Conservation (phyloP, 768 basidiomycete genomes). For the Leucogyrophana mollusca region DNA sequence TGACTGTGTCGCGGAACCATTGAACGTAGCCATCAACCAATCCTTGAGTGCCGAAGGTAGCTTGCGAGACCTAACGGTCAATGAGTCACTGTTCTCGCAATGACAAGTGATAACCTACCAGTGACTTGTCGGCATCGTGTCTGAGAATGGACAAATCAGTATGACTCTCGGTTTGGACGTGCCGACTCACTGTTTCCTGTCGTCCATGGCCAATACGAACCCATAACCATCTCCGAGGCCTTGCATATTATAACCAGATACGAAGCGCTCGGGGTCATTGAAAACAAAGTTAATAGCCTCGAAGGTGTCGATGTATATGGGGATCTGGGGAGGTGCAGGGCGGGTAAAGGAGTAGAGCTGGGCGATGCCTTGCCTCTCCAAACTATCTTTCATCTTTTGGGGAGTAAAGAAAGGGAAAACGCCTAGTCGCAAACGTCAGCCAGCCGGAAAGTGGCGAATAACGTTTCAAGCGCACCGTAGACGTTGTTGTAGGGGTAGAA, state of each 20-base stretch:
- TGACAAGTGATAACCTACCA: background rate
- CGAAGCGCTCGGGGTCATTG: conserved; percentile 35
- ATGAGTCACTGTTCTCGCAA: background rate
- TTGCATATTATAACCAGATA: conserved; percentile 33
- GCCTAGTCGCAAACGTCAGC: background rate
- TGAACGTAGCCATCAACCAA: conserved; percentile 25
- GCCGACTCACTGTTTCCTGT: conserved; percentile 29
- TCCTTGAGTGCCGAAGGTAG: conserved; percentile 36
- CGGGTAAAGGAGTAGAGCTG: conserved; percentile 42
- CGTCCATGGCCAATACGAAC: conserved; percentile 40
- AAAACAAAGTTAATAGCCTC: conserved; percentile 34
- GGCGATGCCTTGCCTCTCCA: conserved; percentile 38
- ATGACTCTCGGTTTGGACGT: background rate
- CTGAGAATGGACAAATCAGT: conserved; percentile 17
- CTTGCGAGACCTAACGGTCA: conserved; percentile 23
- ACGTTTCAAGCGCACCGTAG: background rate
- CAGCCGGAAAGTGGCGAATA: no score
- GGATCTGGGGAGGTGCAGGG: conserved; percentile 29
- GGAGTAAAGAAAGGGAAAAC: conserved; percentile 25
- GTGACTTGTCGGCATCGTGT: conserved; percentile 31
- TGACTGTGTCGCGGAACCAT: conserved; percentile 29
- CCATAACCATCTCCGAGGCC: conserved; percentile 34
- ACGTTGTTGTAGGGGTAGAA: conserved; percentile 33
- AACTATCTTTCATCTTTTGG: conserved; percentile 16
- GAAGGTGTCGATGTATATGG: conserved; percentile 32